Evolutionary conservation across 352 stramenopile genomes (phyloP), one percentile per base, ranked within the genome.

Genomic region (Pythium apleroticum): DNA sequence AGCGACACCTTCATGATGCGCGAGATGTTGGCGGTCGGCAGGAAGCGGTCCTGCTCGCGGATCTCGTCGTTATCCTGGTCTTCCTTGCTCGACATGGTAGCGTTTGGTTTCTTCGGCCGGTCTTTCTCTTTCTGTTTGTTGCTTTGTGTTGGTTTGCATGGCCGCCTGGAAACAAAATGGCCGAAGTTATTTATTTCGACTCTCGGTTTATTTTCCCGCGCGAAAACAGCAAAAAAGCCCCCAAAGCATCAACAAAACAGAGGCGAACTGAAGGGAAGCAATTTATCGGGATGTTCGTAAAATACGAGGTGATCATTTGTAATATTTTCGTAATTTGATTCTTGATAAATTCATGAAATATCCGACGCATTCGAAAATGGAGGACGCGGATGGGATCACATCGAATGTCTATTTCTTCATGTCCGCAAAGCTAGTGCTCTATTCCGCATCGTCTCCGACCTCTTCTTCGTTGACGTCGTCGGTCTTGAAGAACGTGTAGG

Each of bases 1-100:
- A 99, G 86, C 48, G 90, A 98, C 57, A 98, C 97, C 81, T 99
- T 99, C 98, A 99, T 99, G 75, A 99, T 99, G 35, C 97, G 89
- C 49, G 93, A 98, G 80, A 99, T 99, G 85, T 99, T 99, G 65
- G 98, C 98, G 57, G 98, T 99, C 20, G 98, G 98, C 20, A 99
- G 83, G 81, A 99, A 99, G 17, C 97, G 92, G 81, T 99, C 97
- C 85, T 99, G 89, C 77, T 98, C 92, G 52, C 90, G 86, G 72
- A 97, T 92, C 77, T 98, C 92, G 61, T 94, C 87, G 66, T 93
- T 88, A 72, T 94, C 86, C 66, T 92, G 80, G 35, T 96, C 88
- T 20, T 93, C 87, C 64, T 91, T 92, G 73, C 73, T 90, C 45
- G 81, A 78, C 83, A 92, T 92, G 12, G 30, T 72, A 30, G 43